phyloP scores from a whole-genome alignment of 345 rosid species.

The Geranium brycei region DNA sequence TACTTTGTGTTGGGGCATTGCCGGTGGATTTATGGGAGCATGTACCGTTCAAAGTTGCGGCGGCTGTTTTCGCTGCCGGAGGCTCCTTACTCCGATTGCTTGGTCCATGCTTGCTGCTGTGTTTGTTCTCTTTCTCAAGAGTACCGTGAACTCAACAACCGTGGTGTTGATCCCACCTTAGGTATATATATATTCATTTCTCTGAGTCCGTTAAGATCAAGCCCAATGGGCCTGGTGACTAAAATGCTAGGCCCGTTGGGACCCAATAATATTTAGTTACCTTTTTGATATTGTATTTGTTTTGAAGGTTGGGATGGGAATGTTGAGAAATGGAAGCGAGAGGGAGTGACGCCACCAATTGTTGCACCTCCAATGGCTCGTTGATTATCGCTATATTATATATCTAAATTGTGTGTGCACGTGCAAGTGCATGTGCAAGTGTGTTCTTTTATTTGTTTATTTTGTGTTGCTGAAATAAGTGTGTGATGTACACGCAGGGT shows the following conservation, averaged over 20 bases:
- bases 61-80: constrained; percentile 28
- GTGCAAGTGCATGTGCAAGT: no score
- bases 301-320: constrained; percentile 46
- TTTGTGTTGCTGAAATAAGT: no score
- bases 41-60: constrained; percentile 29
- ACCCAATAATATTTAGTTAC: neutral
- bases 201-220: no score
- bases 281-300: neutral
- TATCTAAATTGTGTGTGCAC: no score
- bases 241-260: no score
- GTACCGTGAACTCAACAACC: constrained; percentile 39
- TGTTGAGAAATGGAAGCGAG: constrained; percentile 38
- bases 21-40: constrained; percentile 30
- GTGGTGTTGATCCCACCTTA: constrained; percentile 33
- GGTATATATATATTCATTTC: constrained; percentile 15
- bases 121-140: constrained; percentile 44
- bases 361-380: constrained; percentile 13
- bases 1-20: constrained; percentile 29
- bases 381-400: neutral
- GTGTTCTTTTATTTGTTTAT: no score
- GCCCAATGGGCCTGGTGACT: neutral
- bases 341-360: constrained; percentile 26
- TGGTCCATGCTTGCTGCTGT: constrained; percentile 35
- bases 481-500: no score
- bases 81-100: constrained; percentile 35